A percentile compares a stretch with the other conserved stretches of the same genome.
Conservation (phyloP, 2,329 filamentous ascomycete genomes). For the Pseudogymnoascus sp. region DNA sequence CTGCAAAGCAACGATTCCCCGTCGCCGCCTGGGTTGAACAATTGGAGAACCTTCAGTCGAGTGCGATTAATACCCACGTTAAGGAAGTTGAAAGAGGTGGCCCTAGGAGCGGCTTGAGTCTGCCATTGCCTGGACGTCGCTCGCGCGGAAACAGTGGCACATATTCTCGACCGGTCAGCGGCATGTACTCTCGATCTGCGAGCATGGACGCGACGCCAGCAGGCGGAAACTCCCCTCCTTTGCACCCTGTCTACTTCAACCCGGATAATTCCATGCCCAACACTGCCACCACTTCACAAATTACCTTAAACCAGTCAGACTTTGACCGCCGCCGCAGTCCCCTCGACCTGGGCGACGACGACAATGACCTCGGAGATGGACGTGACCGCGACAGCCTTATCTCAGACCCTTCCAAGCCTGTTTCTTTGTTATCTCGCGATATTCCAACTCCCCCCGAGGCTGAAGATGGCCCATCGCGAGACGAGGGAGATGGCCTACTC, state of each 20-base stretch:
- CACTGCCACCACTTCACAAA: background rate
- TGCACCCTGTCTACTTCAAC: constrained; percentile 3
- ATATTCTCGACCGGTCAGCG: constrained; percentile 7
- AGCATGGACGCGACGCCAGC: background rate
- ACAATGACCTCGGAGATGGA: background rate
- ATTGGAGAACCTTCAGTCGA: constrained; percentile 55
- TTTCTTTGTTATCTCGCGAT: background rate
- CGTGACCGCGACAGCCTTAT: constrained; percentile 2
- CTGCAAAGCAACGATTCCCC: constrained; percentile 60
- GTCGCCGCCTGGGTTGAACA: constrained; percentile 62
- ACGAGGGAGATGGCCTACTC: background rate
- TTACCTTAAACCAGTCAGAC: background rate
- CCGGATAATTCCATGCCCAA: background rate
- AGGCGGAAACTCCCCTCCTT: background rate
- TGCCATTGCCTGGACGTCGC: background rate
- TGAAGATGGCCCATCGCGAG: background rate
- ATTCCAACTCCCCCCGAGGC: background rate
- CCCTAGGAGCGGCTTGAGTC: background rate
- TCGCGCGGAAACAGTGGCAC: constrained; percentile 6
- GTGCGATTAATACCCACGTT: constrained; percentile 47
- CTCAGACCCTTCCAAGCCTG: background rate
- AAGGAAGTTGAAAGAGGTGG: constrained; percentile 24
- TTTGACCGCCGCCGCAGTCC: constrained; percentile 1
- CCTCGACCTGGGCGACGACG: background rate
- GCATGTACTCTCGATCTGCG: background rate